A percentile compares a stretch with the other conserved stretches of the same genome.
Evolutionary conservation across 805 yeast genomes (phyloP).

Genomic region (Candida peoriensis): DNA sequence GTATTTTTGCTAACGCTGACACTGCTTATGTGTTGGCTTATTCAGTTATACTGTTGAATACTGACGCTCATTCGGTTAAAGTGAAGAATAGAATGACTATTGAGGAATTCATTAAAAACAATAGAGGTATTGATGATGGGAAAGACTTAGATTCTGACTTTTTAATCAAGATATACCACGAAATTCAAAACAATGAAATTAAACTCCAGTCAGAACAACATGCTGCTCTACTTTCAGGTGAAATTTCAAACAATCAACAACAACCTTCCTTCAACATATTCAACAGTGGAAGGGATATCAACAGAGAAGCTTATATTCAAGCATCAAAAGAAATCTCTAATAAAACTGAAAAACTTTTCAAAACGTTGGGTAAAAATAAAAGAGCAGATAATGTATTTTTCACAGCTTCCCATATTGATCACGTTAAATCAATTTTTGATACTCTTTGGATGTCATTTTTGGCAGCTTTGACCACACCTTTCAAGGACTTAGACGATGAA

Average conservation of each 20-base stretch:
- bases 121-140: constrained; percentile 90
- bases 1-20: constrained; percentile 86
- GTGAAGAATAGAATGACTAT: constrained; percentile 83
- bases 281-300: constrained; percentile 58
- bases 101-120: constrained; percentile 82
- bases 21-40: constrained; percentile 90
- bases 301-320: constrained; percentile 80
- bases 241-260: constrained; percentile 32
- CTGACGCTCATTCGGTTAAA: constrained; percentile 89
- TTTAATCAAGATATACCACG: constrained; percentile 64
- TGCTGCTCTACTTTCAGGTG: constrained; percentile 77
- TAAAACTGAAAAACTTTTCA: constrained; percentile 82
- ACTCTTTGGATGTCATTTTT: constrained; percentile 95
- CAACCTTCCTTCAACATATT: constrained; percentile 49
- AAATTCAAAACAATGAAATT: constrained; percentile 80
- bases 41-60: constrained; percentile 88
- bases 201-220: constrained; percentile 91
- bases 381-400: constrained; percentile 52
- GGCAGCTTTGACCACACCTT: constrained; percentile 92
- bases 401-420: constrained; percentile 82
- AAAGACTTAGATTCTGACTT: constrained; percentile 74
- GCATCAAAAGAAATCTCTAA: constrained; percentile 90
- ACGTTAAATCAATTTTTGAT: constrained; percentile 89
- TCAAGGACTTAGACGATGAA: constrained; percentile 78
- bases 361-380: constrained; percentile 50